Conservation (phyloP, 73 alveolate species). For the Uronychia setigera region DNA sequence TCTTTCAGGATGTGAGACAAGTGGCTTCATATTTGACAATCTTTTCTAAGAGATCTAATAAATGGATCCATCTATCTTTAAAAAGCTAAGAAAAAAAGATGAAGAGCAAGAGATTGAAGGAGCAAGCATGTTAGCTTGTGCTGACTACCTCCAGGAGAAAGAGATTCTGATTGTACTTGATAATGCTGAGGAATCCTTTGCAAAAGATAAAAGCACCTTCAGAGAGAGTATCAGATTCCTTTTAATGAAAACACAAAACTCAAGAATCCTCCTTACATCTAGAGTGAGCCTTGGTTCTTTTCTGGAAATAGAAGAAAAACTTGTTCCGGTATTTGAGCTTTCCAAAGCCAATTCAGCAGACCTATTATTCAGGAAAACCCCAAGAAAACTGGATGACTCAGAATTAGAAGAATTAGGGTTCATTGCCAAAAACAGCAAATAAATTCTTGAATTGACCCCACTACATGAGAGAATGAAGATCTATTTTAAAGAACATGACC, state of each 20-base stretch:
- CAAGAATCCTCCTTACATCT: slow-evolving; percentile 42
- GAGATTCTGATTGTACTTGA: slow-evolving; percentile 59
- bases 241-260: slow-evolving; percentile 1
- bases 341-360: slow-evolving; percentile 31
- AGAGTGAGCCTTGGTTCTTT: slow-evolving; percentile 36
- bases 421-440: not conserved
- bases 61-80: not conserved
- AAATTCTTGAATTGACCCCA: slow-evolving; percentile 15
- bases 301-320: slow-evolving; percentile 40
- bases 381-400: slow-evolving; percentile 29
- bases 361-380: slow-evolving; percentile 43
- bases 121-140: not conserved
- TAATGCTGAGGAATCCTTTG: slow-evolving; percentile 56
- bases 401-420: slow-evolving; percentile 48
- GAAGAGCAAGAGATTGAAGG: slow-evolving; percentile 10
- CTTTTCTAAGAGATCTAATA: slow-evolving; percentile 1
- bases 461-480: slow-evolving; percentile 1
- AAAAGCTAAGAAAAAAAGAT: slow-evolving; percentile 13
- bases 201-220: slow-evolving; percentile 44
- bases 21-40: slow-evolving; percentile 46
- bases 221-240: slow-evolving; percentile 12
- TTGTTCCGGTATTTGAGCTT: slow-evolving; percentile 32
- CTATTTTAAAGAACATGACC: slow-evolving; percentile 3
- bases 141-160: slow-evolving; percentile 17
- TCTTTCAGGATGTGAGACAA: slow-evolving; percentile 19